phyloP scores from a whole-genome alignment of 1,284 basidiomycete genomes.

The Apiotrichum mycotoxinovorans region DNA sequence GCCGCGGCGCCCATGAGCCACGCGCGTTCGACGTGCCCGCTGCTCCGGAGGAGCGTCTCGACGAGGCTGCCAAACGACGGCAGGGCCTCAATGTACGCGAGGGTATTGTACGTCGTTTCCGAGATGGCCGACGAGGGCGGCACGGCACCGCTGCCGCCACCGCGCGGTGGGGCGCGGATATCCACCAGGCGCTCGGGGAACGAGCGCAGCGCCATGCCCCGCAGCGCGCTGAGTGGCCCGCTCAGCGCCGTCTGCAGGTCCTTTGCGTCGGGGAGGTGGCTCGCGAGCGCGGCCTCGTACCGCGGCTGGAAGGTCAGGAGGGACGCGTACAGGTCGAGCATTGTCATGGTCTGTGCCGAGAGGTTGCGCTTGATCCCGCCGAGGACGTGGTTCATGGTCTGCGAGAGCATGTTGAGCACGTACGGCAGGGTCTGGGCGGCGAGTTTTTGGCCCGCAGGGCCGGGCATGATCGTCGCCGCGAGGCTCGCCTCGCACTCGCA shows the following conservation, averaged over 20 bases:
- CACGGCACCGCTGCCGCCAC: too few species aligned
- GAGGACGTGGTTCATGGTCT: conserved; percentile 32
- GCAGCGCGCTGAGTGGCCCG: conserved; percentile 26
- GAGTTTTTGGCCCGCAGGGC: conserved; percentile 28
- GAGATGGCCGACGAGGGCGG: conserved; percentile 25
- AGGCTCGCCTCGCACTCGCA: conserved; percentile 46
- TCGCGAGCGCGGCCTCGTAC: conserved; percentile 32
- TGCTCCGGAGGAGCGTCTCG: conserved; percentile 35
- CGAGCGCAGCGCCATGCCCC: conserved; percentile 36
- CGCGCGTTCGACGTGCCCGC: conserved; percentile 44
- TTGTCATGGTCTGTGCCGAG: conserved; percentile 38
- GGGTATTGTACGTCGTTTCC: conserved; percentile 41
- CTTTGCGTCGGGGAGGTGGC: conserved; percentile 20
- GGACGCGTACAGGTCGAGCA: conserved; percentile 42
- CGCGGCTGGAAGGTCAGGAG: conserved; percentile 26
- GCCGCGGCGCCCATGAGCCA: conserved; percentile 51
- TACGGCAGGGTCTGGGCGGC: conserved; percentile 29
- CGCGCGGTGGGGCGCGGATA: conserved; percentile 29
- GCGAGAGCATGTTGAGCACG: conserved; percentile 22
- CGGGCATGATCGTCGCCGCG: conserved; percentile 37
- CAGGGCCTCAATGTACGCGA: conserved; percentile 45
- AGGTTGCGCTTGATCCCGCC: conserved; percentile 40
- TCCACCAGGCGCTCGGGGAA: conserved; percentile 49
- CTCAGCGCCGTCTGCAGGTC: conserved; percentile 25
- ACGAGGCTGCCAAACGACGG: conserved; percentile 38